phyloP scores from a whole-genome alignment of 352 stramenopile genomes.

The Pythium coloratum region DNA sequence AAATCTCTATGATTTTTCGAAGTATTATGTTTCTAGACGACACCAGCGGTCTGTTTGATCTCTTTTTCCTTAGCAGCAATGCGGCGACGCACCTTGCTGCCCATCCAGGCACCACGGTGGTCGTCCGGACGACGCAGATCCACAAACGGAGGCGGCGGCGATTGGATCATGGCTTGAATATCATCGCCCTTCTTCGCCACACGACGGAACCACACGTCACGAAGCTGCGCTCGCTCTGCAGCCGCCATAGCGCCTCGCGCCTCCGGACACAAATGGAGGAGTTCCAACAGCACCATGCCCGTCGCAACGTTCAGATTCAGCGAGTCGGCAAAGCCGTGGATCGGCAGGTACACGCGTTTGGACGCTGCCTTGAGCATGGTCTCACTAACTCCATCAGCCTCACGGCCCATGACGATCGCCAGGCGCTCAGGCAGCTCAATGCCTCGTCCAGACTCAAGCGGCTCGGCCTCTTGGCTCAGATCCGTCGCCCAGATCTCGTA shows the following conservation, averaged over 20 bases:
- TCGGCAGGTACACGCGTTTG: constrained; percentile 82
- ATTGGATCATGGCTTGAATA: constrained; percentile 23
- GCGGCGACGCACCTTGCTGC: constrained; percentile 28
- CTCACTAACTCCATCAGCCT: constrained; percentile 74
- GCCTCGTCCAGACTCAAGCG: constrained; percentile 22
- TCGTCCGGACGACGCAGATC: constrained; percentile 37
- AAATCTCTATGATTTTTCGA: no score
- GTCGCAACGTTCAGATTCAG: constrained; percentile 88
- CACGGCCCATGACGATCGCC: constrained; percentile 88
- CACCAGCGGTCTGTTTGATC: constrained; percentile 23
- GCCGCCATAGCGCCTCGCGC: constrained; percentile 31
- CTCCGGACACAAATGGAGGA: constrained; percentile 43
- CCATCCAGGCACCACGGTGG: constrained; percentile 41
- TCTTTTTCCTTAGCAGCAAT: constrained; percentile 27
- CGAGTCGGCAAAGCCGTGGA: constrained; percentile 85
- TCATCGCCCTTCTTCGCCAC: constrained; percentile 33
- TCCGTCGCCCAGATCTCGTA: constrained; percentile 84
- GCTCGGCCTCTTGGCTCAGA: constrained; percentile 56
- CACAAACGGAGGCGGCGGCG: constrained; percentile 24
- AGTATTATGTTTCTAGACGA: background rate
- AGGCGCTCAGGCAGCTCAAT: constrained; percentile 67
- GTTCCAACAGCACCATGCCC: constrained; percentile 73
- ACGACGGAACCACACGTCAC: constrained; percentile 35
- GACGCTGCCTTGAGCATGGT: constrained; percentile 71
- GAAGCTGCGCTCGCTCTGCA: constrained; percentile 29